phyloP scores from a whole-genome alignment of 129 eudicot genomes.

The Deinandra increscens region DNA sequence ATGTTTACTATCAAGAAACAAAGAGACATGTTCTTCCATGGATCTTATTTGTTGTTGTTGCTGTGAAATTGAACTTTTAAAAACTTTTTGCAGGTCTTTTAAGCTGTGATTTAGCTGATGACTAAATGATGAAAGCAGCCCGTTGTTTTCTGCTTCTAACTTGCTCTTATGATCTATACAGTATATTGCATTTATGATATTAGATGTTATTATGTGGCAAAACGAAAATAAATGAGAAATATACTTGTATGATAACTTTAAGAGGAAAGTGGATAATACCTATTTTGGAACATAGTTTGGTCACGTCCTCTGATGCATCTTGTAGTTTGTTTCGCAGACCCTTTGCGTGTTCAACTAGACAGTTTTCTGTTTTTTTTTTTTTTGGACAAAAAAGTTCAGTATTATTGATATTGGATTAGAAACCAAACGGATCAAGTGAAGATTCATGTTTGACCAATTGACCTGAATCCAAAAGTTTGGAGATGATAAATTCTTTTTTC shows the following conservation, averaged over 20 bases:
- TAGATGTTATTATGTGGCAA: slow-evolving; percentile 19
- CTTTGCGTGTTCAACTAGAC: slow-evolving; percentile 67
- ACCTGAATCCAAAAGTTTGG: slow-evolving; percentile 81
- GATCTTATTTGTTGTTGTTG: slow-evolving; percentile 67
- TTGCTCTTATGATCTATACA: slow-evolving; percentile 67
- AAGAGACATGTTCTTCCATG: slow-evolving; percentile 56
- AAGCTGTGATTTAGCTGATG: slow-evolving; percentile 66
- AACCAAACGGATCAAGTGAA: background rate
- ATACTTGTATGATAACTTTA: background rate
- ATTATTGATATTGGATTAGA: background rate
- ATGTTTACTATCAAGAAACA: slow-evolving; percentile 70
- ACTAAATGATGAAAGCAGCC: slow-evolving; percentile 64
- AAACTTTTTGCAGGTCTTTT: slow-evolving; percentile 65
- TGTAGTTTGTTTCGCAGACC: slow-evolving; percentile 62
- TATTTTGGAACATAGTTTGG: slow-evolving; percentile 49
- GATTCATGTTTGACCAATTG: slow-evolving; percentile 4
- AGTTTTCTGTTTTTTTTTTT: slow-evolving; percentile 52
- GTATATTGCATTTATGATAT: slow-evolving; percentile 11
- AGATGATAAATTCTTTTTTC: slow-evolving; percentile 67
- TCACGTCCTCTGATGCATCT: slow-evolving; percentile 73
- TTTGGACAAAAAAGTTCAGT: background rate
- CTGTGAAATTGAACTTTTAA: slow-evolving; percentile 60
- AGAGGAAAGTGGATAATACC: slow-evolving; percentile 42
- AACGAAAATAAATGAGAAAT: background rate
- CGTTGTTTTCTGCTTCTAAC: slow-evolving; percentile 72